Evolutionary conservation across 2,329 filamentous ascomycete genomes (phyloP), one percentile per base, ranked within the genome.

Genomic region (Colletotrichum sp.): DNA sequence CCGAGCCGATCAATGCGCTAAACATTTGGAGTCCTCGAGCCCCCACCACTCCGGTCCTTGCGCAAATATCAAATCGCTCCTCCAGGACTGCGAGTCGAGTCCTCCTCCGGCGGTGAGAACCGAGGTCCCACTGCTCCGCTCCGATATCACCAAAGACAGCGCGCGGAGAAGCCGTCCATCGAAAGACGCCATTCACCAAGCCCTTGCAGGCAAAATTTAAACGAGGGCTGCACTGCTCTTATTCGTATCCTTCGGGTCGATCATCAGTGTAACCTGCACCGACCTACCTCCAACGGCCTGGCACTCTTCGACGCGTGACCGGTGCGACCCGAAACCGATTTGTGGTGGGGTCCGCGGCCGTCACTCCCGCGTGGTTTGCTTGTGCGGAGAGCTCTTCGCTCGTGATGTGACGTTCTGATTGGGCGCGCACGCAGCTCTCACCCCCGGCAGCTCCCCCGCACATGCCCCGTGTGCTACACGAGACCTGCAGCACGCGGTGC

Each of bases 1-100:
- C 59, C 68, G 36, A 71, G 68, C 68, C 61, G 61, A 72, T 75
- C 72, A 72, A 67, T 72, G 72, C 72, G 61, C 72, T 65, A 72
- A 34, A 34, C 19, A 66, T 19, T 27, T 36, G 39, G 32, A 64
- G 32, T 32, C 36, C 55, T 32, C 59, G 59, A 63, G 59, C 59
- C 44, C 68, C 52, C 36, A 66, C 68, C 36, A 66, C 60, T 9
- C 52, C 72, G n/a, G 72, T 72, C 72, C 44, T 74, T 71, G 72
- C 72, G 72, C 72, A 44, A 30, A 57, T 48, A 64, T 59, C 52
- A 68, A 60, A 25, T 27, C 28, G 65, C 36, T 34, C n/a, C 34
- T 28, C 57, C 65, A 27, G n/a, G 44, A 52, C 44, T 52, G 44
- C 44, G 39, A 48, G 39, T 48, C 44, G 44, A 52, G 44, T 52